Percentiles rank a stretch among this genome's conserved stretches.
phyloP scores from a whole-genome alignment of 1,139 yeast genomes.

The Hemisphaericaspora xylanilytica region DNA sequence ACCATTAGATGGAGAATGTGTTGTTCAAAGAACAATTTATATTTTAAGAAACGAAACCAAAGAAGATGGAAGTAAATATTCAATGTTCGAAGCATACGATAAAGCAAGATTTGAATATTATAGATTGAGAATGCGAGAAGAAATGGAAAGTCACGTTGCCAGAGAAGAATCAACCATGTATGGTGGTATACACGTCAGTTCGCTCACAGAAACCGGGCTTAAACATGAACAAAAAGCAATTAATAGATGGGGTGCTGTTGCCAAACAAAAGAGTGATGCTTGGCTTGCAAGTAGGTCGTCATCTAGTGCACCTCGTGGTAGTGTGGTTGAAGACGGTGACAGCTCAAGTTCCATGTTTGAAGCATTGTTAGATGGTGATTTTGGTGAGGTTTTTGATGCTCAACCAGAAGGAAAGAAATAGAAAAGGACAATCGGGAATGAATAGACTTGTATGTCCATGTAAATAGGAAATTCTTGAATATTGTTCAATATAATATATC shows the following conservation, averaged over 20 bases:
- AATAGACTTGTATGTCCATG: neutral
- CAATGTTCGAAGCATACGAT: conserved; percentile 68
- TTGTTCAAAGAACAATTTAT: conserved; percentile 86
- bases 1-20: conserved; percentile 87
- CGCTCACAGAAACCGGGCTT: conserved; percentile 62
- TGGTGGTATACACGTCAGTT: conserved; percentile 65
- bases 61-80: conserved; percentile 18
- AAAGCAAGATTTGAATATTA: conserved; percentile 87
- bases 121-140: conserved; percentile 79
- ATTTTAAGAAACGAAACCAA: conserved; percentile 42
- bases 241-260: conserved; percentile 71
- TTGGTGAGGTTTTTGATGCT: conserved; percentile 8
- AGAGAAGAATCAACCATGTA: conserved; percentile 83
- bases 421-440: neutral
- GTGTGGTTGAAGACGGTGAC: conserved; percentile 19
- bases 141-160: conserved; percentile 69
- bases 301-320: conserved; percentile 30
- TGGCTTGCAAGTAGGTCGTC: conserved; percentile 38
- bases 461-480: neutral
- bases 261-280: conserved; percentile 56
- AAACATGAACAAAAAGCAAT: conserved; percentile 68
- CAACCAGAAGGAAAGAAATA: neutral
- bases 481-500: too few species aligned
- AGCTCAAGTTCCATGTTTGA: conserved; percentile 27
- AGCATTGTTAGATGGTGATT: conserved; percentile 6